These are phyloP conservation scores for Aristolochia californica DNA, from an alignment of 164 flowering plant genomes.

Conservation along the genomic window DNA sequence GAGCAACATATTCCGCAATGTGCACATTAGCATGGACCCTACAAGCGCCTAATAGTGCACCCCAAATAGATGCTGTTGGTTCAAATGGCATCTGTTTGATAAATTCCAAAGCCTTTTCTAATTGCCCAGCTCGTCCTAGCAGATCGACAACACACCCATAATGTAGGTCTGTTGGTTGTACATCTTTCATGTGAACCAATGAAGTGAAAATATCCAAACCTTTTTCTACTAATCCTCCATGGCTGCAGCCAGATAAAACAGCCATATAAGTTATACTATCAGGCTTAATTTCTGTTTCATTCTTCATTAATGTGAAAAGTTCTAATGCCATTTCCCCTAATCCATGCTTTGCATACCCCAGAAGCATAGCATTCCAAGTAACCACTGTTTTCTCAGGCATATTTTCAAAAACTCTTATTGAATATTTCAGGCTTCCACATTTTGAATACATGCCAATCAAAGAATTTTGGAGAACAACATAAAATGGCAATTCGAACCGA, in stretches of 20 bases:
- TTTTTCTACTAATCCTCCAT: conserved; percentile 24
- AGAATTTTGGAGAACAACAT: conserved; percentile 23
- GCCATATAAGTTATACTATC: conserved; percentile 21
- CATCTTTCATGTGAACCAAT: conserved; percentile 10
- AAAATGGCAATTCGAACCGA: conserved; percentile 14
- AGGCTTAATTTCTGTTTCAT: conserved; percentile 12
- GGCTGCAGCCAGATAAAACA: conserved; percentile 26
- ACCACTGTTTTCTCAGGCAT: conserved; percentile 20
- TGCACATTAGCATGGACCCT: conserved; percentile 15
- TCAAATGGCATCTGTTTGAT: conserved; percentile 21
- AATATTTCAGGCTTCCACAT: conserved; percentile 19
- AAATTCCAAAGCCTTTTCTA: conserved; percentile 16
- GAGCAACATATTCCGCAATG: conserved; percentile 23
- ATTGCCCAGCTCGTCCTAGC: conserved; percentile 23
- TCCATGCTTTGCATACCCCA: conserved; percentile 30
- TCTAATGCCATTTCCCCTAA: conserved; percentile 21
- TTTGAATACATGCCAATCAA: conserved; percentile 28
- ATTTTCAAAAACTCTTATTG: conserved; percentile 20
- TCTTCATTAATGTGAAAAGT: conserved; percentile 15
- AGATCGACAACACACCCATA: conserved; percentile 30
- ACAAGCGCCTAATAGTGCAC: conserved; percentile 25
- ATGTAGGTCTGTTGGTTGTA: conserved; percentile 19
- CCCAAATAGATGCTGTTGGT: conserved; percentile 27
- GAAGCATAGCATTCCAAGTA: conserved; percentile 28
- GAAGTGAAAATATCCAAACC: conserved; percentile 17